Base-by-base conservation (phyloP, 768 basidiomycete species). In the Mycena rebaudengoi region DNA sequence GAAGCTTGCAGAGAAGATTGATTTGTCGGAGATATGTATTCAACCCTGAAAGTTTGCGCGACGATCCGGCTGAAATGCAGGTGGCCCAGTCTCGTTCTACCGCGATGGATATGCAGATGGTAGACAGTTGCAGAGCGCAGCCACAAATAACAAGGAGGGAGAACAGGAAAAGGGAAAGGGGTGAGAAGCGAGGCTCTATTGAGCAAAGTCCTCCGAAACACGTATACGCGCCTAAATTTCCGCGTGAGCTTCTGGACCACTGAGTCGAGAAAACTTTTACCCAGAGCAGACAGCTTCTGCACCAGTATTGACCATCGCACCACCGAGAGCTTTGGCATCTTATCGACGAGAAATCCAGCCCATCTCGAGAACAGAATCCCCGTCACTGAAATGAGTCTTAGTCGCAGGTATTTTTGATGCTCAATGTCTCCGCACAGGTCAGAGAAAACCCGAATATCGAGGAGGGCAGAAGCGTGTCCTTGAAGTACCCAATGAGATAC, bases 31-130 rank as follows among this genome's bases (percentile, higher is more conserved):
- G 73, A 46, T 69, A 79, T 4, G 83, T 81, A 65, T 86, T 86
- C 23, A 86, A 69, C 18, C 65, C 75, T 1, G 82, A 80, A 10
- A 86, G 74, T 2, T 65, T 63, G 1, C 60, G 66, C 1, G 76
- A 71, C 25, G 75, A 76, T 0, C 73, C 77, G 2, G 71, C 69
- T 0, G 82, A 76, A 52, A 86, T 83, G 14, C 76, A 71, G 0
- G 79, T 78, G 0, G 80, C 82, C 86, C 86, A 87, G 59, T 87
- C 86, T 13, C 84, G 71, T 65, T 86, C 82, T 23, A 86, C 75
- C 1, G 82, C 79, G 1, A 86, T 78, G 0, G 80, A 76, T 32
- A 83, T 79, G 14, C 78, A 75, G 4, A 78, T 78, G 18, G 75
- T 80, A 0, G 84, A 76, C 0, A 85, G 65, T 29, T 79, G 76